Evolutionary conservation across 1,284 basidiomycete genomes (phyloP), one percentile per base, ranked within the genome.

Genomic region (Microbotryum lychnidis-dioicae): DNA sequence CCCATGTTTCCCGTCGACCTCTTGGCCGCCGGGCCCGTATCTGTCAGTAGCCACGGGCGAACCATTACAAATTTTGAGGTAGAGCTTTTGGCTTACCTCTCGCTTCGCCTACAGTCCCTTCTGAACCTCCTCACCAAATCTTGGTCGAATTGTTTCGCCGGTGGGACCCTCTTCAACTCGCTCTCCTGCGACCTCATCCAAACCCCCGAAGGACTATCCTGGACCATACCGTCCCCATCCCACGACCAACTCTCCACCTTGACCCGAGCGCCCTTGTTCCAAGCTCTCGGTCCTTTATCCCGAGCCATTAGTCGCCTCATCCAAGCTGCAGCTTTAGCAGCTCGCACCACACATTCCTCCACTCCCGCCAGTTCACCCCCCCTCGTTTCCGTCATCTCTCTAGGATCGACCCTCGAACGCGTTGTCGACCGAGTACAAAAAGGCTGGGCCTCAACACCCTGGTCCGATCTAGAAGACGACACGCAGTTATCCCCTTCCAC

Each of bases 271-370:
- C 54, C 60, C 0, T 49, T 63, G 10, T 69, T 67, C 51, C 25
- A 21, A 21, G 3, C 46, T 18, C 66, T 71, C 29, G 70, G 69
- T 2, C 64, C 66, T 1, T 54, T 70, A 45, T 70, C 69, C 0
- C 65, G 70, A 4, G 55, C 67, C 3, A n/a, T 71, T 25, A 69
- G 69, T 49, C 68, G 68, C 16, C 45, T 59, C 27, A 46, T 67
- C 50, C 65, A 70, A 33, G 62, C 69, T 1, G 56, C 57, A 6
- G 61, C 63, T 2, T 18, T 47, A 14, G 23, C 29, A 14, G 62
- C 62, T 14, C 51, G 51, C 16, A 16, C 51, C 3, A 23, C 48
- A 46, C 44, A 2, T 44, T 61, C 7, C 20, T 47, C 50, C 27
- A 60, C 3, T 14, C 31, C 47, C 4, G 4, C 31, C 10, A n/a